Base-by-base conservation (phyloP, 2,329 filamentous ascomycete genomes). In the Scytalidium lignicola region DNA sequence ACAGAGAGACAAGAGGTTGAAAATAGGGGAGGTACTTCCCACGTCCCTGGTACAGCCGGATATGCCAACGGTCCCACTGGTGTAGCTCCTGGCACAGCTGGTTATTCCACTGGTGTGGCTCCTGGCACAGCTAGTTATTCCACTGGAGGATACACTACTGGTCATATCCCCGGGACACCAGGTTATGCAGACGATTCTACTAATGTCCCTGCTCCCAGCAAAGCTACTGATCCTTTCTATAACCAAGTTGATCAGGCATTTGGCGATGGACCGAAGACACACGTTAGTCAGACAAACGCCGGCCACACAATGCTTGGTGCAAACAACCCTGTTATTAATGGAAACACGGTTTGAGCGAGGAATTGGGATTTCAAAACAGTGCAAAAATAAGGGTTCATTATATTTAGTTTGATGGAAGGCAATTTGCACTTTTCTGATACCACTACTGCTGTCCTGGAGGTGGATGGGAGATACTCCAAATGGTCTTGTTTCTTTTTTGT, bases 191-290 rank as follows among this genome's bases (percentile, higher is more conserved):
- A 17, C 15, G 32, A 13, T 13, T 13, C 32, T 37, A 13, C 32
- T 37, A 48, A 55, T 20, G 17, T 49, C 8, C 41, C 43, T 43
- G 49, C 54, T 20, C 44, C 45, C 19, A 2, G 62, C 74, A n/a
- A 70, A 71, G 42, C 70, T 9, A 46, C 50, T 15, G 39, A 40
- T 17, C 51, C 47, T 3, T 62, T 61, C 51, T 53, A 55, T 42
- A 59, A 51, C 44, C 57, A 60, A 43, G 56, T 62, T n/a, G 58
- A 62, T 22, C 53, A 60, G 41, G 58, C 58, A 23, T 60, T 62
- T 43, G 47, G 52, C 47, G 43, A 49, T 44, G 52, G 52, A 45
- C 3, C 15, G 8, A 32, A 45, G 19, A 8, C 10, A 20, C 22
- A 21, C 5, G 9, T 50, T 28, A 45, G 49, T n/a, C 47, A 49